A percentile compares a stretch with the other conserved stretches of the same genome.
These are phyloP conservation scores for Hanseniaspora mollemarum DNA, from an alignment of 805 yeast genomes.

Conservation along the genomic window DNA sequence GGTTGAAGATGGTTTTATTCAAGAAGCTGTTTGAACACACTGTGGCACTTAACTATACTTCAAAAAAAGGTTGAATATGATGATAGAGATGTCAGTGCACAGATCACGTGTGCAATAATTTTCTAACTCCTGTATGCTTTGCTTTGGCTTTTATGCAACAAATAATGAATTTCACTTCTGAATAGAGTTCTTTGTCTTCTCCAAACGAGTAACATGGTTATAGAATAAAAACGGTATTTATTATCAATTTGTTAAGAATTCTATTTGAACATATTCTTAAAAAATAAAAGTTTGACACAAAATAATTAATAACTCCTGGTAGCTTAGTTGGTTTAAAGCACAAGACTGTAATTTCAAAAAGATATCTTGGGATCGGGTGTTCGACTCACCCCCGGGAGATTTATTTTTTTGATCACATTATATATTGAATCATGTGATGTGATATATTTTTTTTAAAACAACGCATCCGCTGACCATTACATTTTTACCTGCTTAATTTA, in stretches of 20 bases:
- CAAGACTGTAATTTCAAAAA: conserved; percentile 33
- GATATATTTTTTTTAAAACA: conserved; percentile 12
- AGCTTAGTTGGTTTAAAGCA: conserved; percentile 39
- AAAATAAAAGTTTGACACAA: not conserved
- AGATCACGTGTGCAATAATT: too few relatives aligned
- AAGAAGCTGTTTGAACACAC: not conserved
- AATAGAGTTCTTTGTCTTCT: too few relatives aligned
- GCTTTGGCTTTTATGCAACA: too few relatives aligned
- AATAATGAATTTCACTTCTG: too few relatives aligned
- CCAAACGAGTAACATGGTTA: too few relatives aligned
- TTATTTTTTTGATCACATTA: conserved; percentile 18
- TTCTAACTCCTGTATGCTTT: too few relatives aligned
- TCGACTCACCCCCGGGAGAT: conserved; percentile 43
- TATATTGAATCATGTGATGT: not conserved
- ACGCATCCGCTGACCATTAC: not conserved
- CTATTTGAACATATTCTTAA: not conserved
- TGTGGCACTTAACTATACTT: not conserved
- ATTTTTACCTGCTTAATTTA: too few relatives aligned
- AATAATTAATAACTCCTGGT: conserved; percentile 30
- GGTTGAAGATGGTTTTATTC: not conserved
- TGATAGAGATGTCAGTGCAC: too few relatives aligned
- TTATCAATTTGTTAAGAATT: too few relatives aligned
- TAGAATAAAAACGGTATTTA: too few relatives aligned
- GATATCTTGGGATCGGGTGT: conserved; percentile 41
- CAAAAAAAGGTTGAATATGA: too few relatives aligned